phyloP scores from a whole-genome alignment of 257 asterid genomes.

The Plantago elongata region DNA sequence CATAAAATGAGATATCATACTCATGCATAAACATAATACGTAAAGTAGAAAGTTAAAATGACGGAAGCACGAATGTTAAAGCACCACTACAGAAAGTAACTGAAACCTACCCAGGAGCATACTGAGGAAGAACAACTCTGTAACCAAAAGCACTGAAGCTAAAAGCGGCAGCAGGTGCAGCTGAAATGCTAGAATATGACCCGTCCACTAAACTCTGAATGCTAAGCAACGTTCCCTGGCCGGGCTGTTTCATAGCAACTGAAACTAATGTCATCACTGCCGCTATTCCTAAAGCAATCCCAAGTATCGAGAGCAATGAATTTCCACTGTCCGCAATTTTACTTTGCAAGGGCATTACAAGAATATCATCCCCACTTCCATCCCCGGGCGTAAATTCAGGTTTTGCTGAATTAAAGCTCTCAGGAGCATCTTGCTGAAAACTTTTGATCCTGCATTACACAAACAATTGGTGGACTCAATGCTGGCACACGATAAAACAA shows the following conservation, averaged over 20 bases:
- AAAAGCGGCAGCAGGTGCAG: constrained; percentile 46
- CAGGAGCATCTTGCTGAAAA: constrained; percentile 37
- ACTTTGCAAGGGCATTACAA: constrained; percentile 25
- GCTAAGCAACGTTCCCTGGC: constrained; percentile 45
- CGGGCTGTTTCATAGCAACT: constrained; percentile 39
- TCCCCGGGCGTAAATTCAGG: constrained; percentile 29
- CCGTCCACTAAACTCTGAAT: constrained; percentile 42
- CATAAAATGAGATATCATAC: neutral
- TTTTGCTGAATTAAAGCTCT: constrained; percentile 24
- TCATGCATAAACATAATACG: too few species aligned
- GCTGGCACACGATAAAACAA: too few species aligned
- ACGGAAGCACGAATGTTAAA: too few species aligned
- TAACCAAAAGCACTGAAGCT: constrained; percentile 69
- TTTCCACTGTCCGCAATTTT: constrained; percentile 27
- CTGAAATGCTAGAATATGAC: constrained; percentile 34
- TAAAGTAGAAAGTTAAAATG: too few species aligned
- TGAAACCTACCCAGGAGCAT: constrained; percentile 62
- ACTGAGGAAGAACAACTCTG: constrained; percentile 65
- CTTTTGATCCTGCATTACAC: constrained; percentile 40
- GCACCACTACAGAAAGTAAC: neutral
- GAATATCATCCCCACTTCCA: constrained; percentile 26
- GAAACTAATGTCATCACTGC: constrained; percentile 53
- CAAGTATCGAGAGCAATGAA: constrained; percentile 57
- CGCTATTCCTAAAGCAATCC: constrained; percentile 60
- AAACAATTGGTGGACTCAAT: neutral